A percentile compares a stretch with the other conserved stretches of the same genome.
Evolutionary conservation across 371 early-diverging fungal species (phyloP).

Genomic region (Mucor indicus): DNA sequence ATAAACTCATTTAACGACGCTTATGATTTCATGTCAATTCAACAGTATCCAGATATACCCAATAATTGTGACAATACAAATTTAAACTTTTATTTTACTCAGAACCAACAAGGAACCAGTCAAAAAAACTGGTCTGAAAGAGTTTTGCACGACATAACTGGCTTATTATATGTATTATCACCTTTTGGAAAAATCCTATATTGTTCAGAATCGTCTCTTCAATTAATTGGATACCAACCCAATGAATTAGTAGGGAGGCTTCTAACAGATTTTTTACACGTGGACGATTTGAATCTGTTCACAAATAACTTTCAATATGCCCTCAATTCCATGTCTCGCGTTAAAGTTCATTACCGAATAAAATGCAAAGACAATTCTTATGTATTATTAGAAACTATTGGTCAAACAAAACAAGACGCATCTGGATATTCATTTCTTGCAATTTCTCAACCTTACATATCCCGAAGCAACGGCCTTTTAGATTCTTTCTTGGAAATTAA

Average conservation of each 20-base stretch:
- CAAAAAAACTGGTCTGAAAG: constrained; percentile 40
- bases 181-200: constrained; percentile 45
- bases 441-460: constrained; percentile 42
- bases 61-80: too few relatives aligned
- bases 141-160: constrained; percentile 51
- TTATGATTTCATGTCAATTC: too few relatives aligned
- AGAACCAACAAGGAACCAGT: too few relatives aligned
- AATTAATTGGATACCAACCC: constrained; percentile 45
- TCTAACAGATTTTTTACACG: constrained; percentile 51
- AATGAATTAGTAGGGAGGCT: constrained; percentile 46
- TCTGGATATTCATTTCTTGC: constrained; percentile 32
- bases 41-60: too few relatives aligned
- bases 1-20: too few relatives aligned
- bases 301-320: constrained; percentile 33
- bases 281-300: constrained; percentile 49
- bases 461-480: constrained; percentile 30
- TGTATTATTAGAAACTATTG: constrained; percentile 41
- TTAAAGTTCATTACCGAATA: constrained; percentile 37
- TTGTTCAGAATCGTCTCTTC: constrained; percentile 49
- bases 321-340: constrained; percentile 19
- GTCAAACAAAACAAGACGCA: constrained; percentile 23
- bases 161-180: constrained; percentile 51
- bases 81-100: too few relatives aligned
- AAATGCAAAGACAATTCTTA: constrained; percentile 40
- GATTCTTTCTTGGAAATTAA: constrained; percentile 46